phyloP scores from a whole-genome alignment of 371 early-diverging fungal species.

The Mucor racemosus region DNA sequence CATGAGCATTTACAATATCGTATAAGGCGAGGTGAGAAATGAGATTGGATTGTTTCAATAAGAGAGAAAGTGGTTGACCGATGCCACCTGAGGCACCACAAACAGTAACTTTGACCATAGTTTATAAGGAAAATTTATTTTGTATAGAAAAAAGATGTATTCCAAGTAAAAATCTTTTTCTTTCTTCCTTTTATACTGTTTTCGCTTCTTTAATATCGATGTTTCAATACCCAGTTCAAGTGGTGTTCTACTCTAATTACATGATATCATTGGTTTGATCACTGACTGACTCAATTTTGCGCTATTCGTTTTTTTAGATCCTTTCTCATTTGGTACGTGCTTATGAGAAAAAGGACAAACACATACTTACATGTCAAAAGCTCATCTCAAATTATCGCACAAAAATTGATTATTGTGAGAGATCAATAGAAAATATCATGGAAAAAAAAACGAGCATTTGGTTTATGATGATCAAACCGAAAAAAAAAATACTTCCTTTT shows the following conservation, averaged over 20 bases:
- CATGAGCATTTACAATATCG: conserved; percentile 75
- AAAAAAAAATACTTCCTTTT: background rate
- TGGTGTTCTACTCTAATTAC: background rate
- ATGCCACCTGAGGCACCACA: conserved; percentile 89
- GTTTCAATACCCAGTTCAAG: background rate
- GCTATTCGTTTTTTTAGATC: background rate
- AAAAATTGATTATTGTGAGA: background rate
- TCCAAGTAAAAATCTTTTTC: background rate
- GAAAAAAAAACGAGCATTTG: background rate
- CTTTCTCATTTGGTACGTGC: background rate
- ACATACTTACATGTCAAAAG: too few species aligned
- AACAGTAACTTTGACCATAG: conserved; percentile 74
- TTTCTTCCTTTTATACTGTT: background rate
- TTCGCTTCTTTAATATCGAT: background rate
- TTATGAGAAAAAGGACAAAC: background rate
- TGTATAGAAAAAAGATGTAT: background rate
- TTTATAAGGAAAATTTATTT: background rate
- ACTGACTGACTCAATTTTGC: background rate
- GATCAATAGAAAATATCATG: background rate
- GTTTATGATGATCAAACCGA: background rate
- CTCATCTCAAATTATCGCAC: too few species aligned
- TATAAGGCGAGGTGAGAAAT: conserved; percentile 69
- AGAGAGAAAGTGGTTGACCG: conserved; percentile 86
- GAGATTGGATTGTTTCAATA: conserved; percentile 74
- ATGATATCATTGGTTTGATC: background rate